These are phyloP conservation scores for Debaryomyces subglobosus DNA, from an alignment of 1,139 yeast species.

Conservation along the genomic window DNA sequence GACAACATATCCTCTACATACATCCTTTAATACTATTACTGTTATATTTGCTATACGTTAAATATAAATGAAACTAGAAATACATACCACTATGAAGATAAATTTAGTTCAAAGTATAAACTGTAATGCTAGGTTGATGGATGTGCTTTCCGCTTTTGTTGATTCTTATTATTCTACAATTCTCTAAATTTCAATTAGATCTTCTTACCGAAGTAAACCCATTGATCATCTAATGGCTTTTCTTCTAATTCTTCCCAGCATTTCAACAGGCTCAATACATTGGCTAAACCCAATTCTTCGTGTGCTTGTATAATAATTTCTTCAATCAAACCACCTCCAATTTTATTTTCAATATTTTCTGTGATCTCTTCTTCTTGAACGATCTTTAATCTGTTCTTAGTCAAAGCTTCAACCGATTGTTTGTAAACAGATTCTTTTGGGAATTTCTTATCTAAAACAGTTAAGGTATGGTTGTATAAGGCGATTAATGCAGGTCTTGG, in stretches of 20 bases:
- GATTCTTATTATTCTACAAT: conserved; percentile 1
- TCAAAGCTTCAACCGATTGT: conserved; percentile 74
- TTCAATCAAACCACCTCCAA: conserved; percentile 85
- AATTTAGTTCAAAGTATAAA: background rate
- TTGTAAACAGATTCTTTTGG: conserved; percentile 76
- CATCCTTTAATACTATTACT: background rate
- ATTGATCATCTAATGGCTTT: conserved; percentile 71
- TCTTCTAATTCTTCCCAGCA: conserved; percentile 69
- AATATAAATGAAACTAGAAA: conserved; percentile 1
- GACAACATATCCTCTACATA: background rate
- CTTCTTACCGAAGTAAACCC: conserved; percentile 71
- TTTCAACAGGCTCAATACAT: conserved; percentile 69
- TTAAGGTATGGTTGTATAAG: conserved; percentile 70
- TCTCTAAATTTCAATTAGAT: conserved; percentile 27
- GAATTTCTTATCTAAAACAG: conserved; percentile 57
- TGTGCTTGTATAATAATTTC: conserved; percentile 82
- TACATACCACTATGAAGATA: conserved; percentile 1
- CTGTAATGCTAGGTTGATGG: conserved; percentile 4
- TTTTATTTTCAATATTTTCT: conserved; percentile 69
- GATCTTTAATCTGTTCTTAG: conserved; percentile 66
- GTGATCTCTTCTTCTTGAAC: conserved; percentile 67
- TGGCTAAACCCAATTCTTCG: conserved; percentile 73
- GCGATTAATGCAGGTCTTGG: conserved; percentile 81
- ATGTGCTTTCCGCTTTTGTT: background rate
- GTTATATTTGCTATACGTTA: conserved; percentile 2